Evolutionary conservation across 257 asterid species (phyloP).

Genomic region (Haberlea rhodopensis): DNA sequence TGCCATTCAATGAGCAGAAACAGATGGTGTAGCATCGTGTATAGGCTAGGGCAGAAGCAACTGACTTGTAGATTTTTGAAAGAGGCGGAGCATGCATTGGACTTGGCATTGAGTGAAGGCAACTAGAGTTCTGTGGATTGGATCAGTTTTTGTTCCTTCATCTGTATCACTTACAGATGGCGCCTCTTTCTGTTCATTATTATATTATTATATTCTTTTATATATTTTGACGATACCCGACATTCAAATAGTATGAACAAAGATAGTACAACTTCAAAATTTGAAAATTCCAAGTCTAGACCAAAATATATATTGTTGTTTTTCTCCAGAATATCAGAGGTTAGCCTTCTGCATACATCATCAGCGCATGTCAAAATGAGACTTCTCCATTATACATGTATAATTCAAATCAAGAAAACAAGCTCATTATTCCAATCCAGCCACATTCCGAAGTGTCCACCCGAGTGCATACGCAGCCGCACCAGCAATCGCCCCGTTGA

Average conservation of each 20-base stretch:
- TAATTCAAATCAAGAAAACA: too few species aligned
- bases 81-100: conserved; percentile 87
- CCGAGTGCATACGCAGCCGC: conserved; percentile 60
- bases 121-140: conserved; percentile 21
- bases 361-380: background rate
- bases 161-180: too few species aligned
- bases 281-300: too few species aligned
- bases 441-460: conserved; percentile 64
- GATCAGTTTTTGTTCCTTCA: background rate
- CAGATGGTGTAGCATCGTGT: conserved; percentile 60
- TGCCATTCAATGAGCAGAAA: conserved; percentile 38
- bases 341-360: background rate
- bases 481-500: conserved; percentile 60
- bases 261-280: background rate
- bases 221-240: background rate
- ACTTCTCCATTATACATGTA: too few species aligned
- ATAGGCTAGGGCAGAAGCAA: conserved; percentile 73
- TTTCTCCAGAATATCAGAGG: too few species aligned
- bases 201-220: too few species aligned
- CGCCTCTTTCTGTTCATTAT: background rate
- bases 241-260: background rate
- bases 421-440: conserved; percentile 46
- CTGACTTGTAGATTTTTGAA: conserved; percentile 57
- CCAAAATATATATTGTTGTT: background rate
- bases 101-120: conserved; percentile 59